Evolutionary conservation across 768 basidiomycete species (phyloP).

Genomic region (Crucibulum laeve): DNA sequence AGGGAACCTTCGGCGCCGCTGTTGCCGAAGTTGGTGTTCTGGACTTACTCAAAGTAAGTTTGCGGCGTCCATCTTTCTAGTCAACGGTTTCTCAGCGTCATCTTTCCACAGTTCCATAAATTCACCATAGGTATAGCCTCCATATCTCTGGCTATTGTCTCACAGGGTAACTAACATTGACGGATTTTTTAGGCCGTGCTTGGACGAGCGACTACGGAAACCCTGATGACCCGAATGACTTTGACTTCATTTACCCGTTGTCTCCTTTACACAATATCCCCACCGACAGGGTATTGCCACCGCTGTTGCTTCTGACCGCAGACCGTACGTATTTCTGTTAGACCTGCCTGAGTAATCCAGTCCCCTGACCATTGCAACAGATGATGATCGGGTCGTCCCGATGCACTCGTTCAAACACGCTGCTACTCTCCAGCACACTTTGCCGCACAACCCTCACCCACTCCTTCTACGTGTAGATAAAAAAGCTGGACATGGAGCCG

Average conservation of each 20-base stretch:
- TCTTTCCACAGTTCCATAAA: conserved; percentile 50
- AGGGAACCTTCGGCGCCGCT: conserved; percentile 71
- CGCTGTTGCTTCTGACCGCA: conserved; percentile 74
- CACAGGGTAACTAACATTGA: neutral
- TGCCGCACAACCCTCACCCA: conserved; percentile 66
- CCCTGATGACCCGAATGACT: conserved; percentile 70
- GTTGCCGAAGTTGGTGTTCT: conserved; percentile 81
- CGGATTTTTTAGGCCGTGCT: conserved; percentile 49
- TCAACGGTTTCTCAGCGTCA: conserved; percentile 4
- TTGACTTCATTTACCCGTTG: conserved; percentile 79
- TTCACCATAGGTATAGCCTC: conserved; percentile 63
- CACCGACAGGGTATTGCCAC: conserved; percentile 54
- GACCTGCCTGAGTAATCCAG: neutral
- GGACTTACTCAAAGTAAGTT: conserved; percentile 67
- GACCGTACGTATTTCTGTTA: conserved; percentile 55
- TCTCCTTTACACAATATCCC: conserved; percentile 83
- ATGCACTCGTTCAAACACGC: conserved; percentile 83
- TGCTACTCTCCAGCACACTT: conserved; percentile 67
- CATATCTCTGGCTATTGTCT: neutral
- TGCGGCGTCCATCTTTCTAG: conserved; percentile 1
- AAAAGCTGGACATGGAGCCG: conserved; percentile 78
- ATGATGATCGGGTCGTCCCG: conserved; percentile 85
- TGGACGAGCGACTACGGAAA: conserved; percentile 82
- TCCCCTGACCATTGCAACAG: conserved; percentile 25
- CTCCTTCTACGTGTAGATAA: conserved; percentile 74